Evolutionary conservation across 352 stramenopile species (phyloP).

Genomic region (Pythium phragmitis): DNA sequence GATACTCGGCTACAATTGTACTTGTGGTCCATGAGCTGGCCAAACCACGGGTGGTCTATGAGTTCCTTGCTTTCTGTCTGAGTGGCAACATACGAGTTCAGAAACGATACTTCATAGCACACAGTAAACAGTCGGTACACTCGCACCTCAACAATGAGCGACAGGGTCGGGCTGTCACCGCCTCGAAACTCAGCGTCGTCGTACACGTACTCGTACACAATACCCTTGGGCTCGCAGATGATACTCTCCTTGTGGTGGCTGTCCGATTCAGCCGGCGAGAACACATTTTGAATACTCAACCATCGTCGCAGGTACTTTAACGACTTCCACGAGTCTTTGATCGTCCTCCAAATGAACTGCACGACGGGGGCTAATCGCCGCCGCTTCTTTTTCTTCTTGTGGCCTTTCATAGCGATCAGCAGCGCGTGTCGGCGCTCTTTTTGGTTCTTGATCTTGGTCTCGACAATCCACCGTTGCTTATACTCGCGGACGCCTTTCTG

Average conservation of each 20-base stretch:
- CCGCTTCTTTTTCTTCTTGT: constrained; percentile 29
- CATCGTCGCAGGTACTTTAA: constrained; percentile 39
- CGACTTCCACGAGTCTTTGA: constrained; percentile 58
- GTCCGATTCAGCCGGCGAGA: constrained; percentile 40
- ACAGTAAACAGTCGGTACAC: not conserved
- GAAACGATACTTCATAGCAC: not conserved
- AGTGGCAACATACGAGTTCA: not conserved
- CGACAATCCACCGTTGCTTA: constrained; percentile 65
- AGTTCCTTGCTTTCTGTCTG: constrained; percentile 81
- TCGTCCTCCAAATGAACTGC: constrained; percentile 32
- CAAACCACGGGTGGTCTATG: constrained; percentile 74
- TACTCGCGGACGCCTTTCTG: constrained; percentile 44
- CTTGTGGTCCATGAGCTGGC: constrained; percentile 79
- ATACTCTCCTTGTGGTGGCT: constrained; percentile 49
- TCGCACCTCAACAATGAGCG: constrained; percentile 59
- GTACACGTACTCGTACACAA: constrained; percentile 84
- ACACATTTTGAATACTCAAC: constrained; percentile 71
- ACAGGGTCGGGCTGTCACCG: constrained; percentile 54
- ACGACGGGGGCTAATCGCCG: constrained; percentile 30
- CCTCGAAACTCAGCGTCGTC: constrained; percentile 70
- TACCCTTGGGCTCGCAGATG: constrained; percentile 76
- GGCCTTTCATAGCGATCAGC: constrained; percentile 55
- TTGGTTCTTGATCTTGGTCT: constrained; percentile 40
- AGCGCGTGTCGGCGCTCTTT: constrained; percentile 49
- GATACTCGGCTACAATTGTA: not conserved